Base-by-base conservation (phyloP, 192 early-diverging fungal genomes). In the Ambispora gerdemannii region DNA sequence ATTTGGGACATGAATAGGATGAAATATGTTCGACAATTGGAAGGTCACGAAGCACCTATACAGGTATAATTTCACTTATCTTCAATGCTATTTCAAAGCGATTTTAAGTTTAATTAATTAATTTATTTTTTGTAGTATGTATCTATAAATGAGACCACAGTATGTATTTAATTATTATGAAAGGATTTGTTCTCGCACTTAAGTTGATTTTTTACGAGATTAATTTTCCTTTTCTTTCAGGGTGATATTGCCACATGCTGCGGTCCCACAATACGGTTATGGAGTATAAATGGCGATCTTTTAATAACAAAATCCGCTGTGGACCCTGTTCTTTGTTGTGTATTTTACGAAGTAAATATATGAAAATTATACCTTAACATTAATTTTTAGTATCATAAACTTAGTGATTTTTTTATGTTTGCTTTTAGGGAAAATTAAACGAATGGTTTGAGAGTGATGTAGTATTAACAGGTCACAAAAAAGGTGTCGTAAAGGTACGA, bases 161-260 rank as follows among this genome's bases (percentile, higher is more conserved):
- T 85, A 79, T 67, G 73, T 15, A 47, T 10, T 47, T 10, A 47
- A 10, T 47, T 6, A 47, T 10, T 47, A 47, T 10, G 6, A 47
- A 10, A 47, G 17, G 17, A 10, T 10, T 47, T 17, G 8, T 47
- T 47, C 6, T 47, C 17, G 43, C 17, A 10, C 17, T 47, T 10
- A 47, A 47, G 8, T 47, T 47, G 43, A 47, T 32, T 32, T 24
- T 63, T 24, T 17, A 47, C 13, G 3, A 11, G n/a, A 61, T 20
- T 32, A 34, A 61, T 3, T 22, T 43, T 35, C 30, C 47, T 50
- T 43, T 13, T 3, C 52, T 49, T 15, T 65, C 35, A 85, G 75
- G 87, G 87, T 19, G 86, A 89, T 67, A 89, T 89, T 74, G 78
- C 79, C 13, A 85, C 85, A 1, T 88, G 86, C 28, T 87, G 83